Base-by-base conservation (phyloP, 768 basidiomycete species). In the Amanita thiersii region DNA sequence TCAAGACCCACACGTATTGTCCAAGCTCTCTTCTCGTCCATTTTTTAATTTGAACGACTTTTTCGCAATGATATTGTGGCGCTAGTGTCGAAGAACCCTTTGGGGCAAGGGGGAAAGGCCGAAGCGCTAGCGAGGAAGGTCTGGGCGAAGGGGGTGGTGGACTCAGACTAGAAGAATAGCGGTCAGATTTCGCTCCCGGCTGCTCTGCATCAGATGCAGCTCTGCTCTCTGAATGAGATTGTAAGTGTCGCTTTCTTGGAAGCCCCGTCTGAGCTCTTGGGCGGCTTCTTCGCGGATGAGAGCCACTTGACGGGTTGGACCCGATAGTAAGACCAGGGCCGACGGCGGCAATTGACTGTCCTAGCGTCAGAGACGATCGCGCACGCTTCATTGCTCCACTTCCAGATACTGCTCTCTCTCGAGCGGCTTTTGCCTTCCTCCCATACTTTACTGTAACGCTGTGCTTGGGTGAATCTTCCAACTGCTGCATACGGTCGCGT, bases 1-100 rank as follows among this genome's bases (percentile, higher is more conserved):
- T 33, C 17, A 45, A 28, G 3, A 39, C 44, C 44, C 44, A 45
- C 4, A 45, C 44, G 34, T 39, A 39, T 8, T 38, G 30, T 10
- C 44, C 44, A 6, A 45, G 37, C 20, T 31, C 29, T 11, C 37
- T 37, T 18, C 23, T 43, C 26, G 26, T 37, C 42, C 42, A 43
- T 37, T 5, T 19, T 23, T 37, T 43, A 35, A 36, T 20, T 17
- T 2, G 42, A 37, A 21, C 6, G 6, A 15, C 8, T 8, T 20
- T 29, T 32, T 37, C 11, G 32, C 11, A 31, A 28, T 37, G 21
- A 36, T 24, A 33, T 36, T 23, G 34, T 43, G 33, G 15, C 21
- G 17, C 25, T 18, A 5, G 14, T 17, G 2, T 18, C 15, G 25
- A 17, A 3, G 14, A 18, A 4, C 8, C 34, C 14, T 14, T 18